Evolutionary conservation across 1,284 basidiomycete genomes (phyloP).

Genomic region (Abortiporus biennis): DNA sequence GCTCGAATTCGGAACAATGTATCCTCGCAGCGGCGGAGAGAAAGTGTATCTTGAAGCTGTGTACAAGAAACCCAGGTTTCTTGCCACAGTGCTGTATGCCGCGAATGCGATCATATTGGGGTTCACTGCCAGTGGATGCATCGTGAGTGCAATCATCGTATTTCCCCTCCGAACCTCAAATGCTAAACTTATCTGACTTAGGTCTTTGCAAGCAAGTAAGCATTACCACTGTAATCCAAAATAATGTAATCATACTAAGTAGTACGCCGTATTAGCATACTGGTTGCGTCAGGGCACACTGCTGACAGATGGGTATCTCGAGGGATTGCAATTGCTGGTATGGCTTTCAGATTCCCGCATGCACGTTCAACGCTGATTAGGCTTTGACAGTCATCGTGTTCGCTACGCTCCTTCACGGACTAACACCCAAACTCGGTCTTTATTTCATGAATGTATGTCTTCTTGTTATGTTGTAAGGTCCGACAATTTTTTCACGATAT

Average conservation of each 20-base stretch:
- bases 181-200: conserved; percentile 4
- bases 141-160: conserved; percentile 29
- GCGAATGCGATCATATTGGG: conserved; percentile 56
- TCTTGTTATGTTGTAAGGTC: conserved; percentile 17
- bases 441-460: conserved; percentile 23
- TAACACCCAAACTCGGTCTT: conserved; percentile 20
- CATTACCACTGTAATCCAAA: background rate
- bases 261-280: conserved; percentile 43
- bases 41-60: conserved; percentile 74
- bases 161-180: background rate
- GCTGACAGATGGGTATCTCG: conserved; percentile 44
- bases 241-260: conserved; percentile 1
- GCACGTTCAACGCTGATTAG: background rate
- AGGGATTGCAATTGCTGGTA: conserved; percentile 52
- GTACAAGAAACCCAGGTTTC: conserved; percentile 55
- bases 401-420: conserved; percentile 17
- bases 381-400: conserved; percentile 19
- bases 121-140: conserved; percentile 51
- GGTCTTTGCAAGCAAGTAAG: conserved; percentile 24
- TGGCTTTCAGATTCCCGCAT: conserved; percentile 5
- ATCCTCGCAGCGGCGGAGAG: conserved; percentile 53
- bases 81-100: conserved; percentile 55
- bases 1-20: conserved; percentile 66
- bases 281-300: conserved; percentile 36
- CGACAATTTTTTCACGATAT: conserved; percentile 6